phyloP scores from a whole-genome alignment of 2,329 filamentous ascomycete species.

The Cladosporium sp. region DNA sequence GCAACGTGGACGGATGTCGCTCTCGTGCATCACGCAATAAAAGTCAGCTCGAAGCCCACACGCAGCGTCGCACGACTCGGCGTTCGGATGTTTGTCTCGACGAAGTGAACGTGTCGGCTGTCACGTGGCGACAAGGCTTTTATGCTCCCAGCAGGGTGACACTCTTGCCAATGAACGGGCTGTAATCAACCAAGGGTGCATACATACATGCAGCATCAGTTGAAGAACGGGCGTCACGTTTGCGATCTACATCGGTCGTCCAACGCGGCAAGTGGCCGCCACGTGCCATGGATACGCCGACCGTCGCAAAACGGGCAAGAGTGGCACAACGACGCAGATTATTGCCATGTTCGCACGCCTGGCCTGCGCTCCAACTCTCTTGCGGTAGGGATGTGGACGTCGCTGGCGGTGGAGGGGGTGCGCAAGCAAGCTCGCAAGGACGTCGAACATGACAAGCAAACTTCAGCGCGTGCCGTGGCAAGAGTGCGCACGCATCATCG shows the following conservation, averaged over 20 bases:
- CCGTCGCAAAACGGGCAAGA: slow-evolving; percentile 7
- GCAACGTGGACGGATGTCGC: slow-evolving; percentile 8
- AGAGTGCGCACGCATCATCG: slow-evolving; percentile 4
- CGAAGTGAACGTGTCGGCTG: slow-evolving; percentile 4
- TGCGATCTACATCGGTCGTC: slow-evolving; percentile 10
- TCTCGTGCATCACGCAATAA: slow-evolving; percentile 10
- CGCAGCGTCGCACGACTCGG: slow-evolving; percentile 2
- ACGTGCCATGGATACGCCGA: slow-evolving; percentile 12
- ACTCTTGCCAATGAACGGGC: not conserved
- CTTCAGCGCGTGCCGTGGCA: not conserved
- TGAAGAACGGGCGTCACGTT: slow-evolving; percentile 7
- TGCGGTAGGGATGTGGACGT: slow-evolving; percentile 16
- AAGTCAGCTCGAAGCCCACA: slow-evolving; percentile 9
- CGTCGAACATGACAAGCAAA: not conserved
- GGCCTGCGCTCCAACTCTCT: slow-evolving; percentile 6
- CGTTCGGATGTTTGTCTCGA: slow-evolving; percentile 12
- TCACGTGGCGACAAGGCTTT: slow-evolving; percentile 7
- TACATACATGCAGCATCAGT: not conserved
- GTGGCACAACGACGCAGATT: slow-evolving; percentile 16
- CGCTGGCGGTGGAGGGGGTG: slow-evolving; percentile 1
- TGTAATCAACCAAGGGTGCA: slow-evolving; percentile 6
- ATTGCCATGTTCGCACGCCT: slow-evolving; percentile 8
- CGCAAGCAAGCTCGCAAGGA: not conserved
- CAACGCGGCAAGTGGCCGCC: slow-evolving; percentile 12
- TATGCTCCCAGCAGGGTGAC: not conserved